phyloP scores from a whole-genome alignment of 2,329 filamentous ascomycete genomes.

The Trichoderma simmonsii region DNA sequence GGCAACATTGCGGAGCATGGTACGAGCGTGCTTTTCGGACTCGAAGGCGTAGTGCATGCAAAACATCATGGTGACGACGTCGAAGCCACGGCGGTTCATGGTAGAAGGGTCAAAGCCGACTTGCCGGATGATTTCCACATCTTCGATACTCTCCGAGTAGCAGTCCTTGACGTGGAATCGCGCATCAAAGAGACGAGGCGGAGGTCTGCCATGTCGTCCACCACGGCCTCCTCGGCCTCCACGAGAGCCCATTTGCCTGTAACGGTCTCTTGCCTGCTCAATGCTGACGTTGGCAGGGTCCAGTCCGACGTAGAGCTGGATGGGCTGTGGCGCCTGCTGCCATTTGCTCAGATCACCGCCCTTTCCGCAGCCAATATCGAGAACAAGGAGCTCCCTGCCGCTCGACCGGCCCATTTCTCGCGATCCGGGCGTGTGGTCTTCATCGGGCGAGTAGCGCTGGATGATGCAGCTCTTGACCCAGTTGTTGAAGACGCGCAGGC shows the following conservation, averaged over 20 bases:
- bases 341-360: conserved; percentile 94
- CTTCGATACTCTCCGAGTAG: conserved; percentile 78
- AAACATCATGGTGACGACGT: conserved; percentile 99
- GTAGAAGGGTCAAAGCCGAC: conserved; percentile 82
- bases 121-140: conserved; percentile 75
- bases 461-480: conserved; percentile 98
- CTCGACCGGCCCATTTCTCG: conserved; percentile 50
- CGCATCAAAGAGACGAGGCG: conserved; percentile 69
- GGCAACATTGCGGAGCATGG: conserved; percentile 91
- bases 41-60: conserved; percentile 99
- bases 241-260: conserved; percentile 65
- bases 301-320: conserved; percentile 90
- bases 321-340: conserved; percentile 86
- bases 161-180: conserved; percentile 91
- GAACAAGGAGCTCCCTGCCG: conserved; percentile 67
- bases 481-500: conserved; percentile 92
- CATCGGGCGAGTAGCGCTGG: conserved; percentile 87
- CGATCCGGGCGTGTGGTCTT: conserved; percentile 64
- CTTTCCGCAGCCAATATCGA: conserved; percentile 96
- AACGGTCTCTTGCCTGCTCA: conserved; percentile 82
- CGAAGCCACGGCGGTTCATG: conserved; percentile 77
- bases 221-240: conserved; percentile 55
- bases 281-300: conserved; percentile 93
- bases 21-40: conserved; percentile 80
- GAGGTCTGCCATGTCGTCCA: conserved; percentile 46